A percentile compares a stretch with the other conserved stretches of the same genome.
phyloP scores from a whole-genome alignment of 176 grass and related monocot species.

The Phoenix dactylifera region DNA sequence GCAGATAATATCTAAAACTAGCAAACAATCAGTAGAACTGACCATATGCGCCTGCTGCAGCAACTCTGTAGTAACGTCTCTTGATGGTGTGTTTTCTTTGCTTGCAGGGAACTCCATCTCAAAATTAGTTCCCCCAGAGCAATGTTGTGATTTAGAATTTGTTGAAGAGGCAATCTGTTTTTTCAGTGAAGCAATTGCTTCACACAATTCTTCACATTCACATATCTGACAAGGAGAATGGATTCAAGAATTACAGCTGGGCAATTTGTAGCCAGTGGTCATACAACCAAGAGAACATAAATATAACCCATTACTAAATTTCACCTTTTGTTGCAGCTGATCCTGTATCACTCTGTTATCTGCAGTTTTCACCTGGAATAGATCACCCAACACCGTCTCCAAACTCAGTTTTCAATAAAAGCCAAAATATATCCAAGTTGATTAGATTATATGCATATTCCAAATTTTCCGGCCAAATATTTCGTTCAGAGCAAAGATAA shows the following conservation, averaged over 20 bases:
- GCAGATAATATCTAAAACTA: background rate
- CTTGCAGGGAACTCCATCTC: conserved; percentile 28
- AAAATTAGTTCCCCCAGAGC: conserved; percentile 26
- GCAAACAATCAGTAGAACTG: conserved; percentile 9
- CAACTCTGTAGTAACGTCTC: conserved; percentile 33
- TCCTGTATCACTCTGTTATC: conserved; percentile 99
- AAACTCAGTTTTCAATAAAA: no score
- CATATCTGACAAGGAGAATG: conserved; percentile 38
- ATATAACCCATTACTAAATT: conserved; percentile 3
- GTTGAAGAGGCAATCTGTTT: conserved; percentile 45
- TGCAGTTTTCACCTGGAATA: conserved; percentile 79
- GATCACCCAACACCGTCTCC: conserved; percentile 15
- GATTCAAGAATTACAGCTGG: conserved; percentile 6
- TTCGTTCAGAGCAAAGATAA: no score
- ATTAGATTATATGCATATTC: no score
- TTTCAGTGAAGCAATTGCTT: conserved; percentile 59
- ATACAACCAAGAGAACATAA: background rate
- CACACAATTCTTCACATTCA: conserved; percentile 70
- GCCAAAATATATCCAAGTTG: no score
- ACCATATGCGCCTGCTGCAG: conserved; percentile 44
- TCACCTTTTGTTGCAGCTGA: conserved; percentile 82
- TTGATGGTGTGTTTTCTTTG: conserved; percentile 28
- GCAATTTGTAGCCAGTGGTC: background rate
- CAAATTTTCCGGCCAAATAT: no score
- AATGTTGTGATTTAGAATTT: conserved; percentile 28